Percentiles rank a stretch among this genome's conserved stretches.
Conservation (phyloP, 805 yeast species). For the Lachancea sp. region DNA sequence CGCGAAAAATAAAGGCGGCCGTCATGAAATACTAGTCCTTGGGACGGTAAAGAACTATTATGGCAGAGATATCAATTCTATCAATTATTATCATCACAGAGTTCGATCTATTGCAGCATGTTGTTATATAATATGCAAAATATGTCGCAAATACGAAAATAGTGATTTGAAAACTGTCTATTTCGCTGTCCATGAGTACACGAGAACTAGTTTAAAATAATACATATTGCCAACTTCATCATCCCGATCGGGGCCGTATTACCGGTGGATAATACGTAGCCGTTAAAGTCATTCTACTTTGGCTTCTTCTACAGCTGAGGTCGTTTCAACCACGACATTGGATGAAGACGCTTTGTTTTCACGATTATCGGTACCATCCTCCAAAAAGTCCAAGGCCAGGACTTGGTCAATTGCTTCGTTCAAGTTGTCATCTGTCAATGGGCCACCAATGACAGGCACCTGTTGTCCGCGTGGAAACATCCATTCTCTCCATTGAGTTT, state of each 20-base stretch:
- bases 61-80: too few relatives aligned
- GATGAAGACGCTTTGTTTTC: slow-evolving; percentile 22
- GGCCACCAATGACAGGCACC: slow-evolving; percentile 26
- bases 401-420: slow-evolving; percentile 27
- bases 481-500: slow-evolving; percentile 35
- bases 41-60: too few relatives aligned
- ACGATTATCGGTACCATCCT: slow-evolving; percentile 27
- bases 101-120: too few relatives aligned
- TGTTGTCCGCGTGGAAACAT: slow-evolving; percentile 26
- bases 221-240: slow-evolving; percentile 4
- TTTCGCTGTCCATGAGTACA: not conserved
- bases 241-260: too few relatives aligned
- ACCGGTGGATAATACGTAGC: too few relatives aligned
- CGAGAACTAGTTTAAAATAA: slow-evolving; percentile 6
- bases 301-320: not conserved
- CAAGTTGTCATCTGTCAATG: slow-evolving; percentile 22
- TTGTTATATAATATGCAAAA: not conserved
- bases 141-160: not conserved
- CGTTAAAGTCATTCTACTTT: not conserved
- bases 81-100: not conserved
- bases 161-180: slow-evolving; percentile 1
- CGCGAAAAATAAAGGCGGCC: too few relatives aligned
- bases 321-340: not conserved
- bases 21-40: too few relatives aligned
- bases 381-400: slow-evolving; percentile 27